Conservation (phyloP, 1,284 basidiomycete genomes). For the Hymenochaete sp. region DNA sequence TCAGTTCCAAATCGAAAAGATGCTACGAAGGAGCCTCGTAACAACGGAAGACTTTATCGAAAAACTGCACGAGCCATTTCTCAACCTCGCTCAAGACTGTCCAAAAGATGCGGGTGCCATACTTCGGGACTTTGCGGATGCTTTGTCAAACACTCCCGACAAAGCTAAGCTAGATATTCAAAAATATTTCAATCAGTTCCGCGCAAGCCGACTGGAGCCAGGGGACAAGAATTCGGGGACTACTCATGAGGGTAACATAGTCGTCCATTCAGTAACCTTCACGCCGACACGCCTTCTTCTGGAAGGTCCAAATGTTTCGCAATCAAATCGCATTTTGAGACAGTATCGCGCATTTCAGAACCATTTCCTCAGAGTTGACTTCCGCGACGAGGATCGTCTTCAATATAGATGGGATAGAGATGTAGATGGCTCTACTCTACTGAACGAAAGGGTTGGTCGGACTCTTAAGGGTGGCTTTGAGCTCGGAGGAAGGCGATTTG, state of each 20-base stretch:
- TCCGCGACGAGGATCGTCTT: conserved; percentile 67
- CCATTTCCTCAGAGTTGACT: conserved; percentile 68
- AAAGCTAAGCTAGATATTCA: conserved; percentile 23
- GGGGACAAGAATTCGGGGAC: conserved; percentile 16
- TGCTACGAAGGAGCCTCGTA: conserved; percentile 50
- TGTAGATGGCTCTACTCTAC: conserved; percentile 49
- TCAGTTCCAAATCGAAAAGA: conserved; percentile 61
- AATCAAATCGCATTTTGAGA: conserved; percentile 59
- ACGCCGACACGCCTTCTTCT: conserved; percentile 63
- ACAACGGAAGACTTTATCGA: conserved; percentile 45
- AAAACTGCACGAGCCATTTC: conserved; percentile 36
- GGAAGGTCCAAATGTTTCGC: conserved; percentile 62
- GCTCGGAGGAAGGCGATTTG: conserved; percentile 58
- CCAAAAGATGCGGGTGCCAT: conserved; percentile 33
- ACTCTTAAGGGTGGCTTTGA: conserved; percentile 58
- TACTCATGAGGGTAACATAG: conserved; percentile 33
- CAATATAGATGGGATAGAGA: conserved; percentile 58
- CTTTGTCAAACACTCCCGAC: conserved; percentile 4
- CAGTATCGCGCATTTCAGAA: conserved; percentile 49
- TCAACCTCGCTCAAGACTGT: conserved; percentile 30
- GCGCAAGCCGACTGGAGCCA: conserved; percentile 10
- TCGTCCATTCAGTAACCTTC: conserved; percentile 56
- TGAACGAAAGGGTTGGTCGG: conserved; percentile 52
- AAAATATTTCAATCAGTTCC: conserved; percentile 38
- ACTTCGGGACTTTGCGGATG: conserved; percentile 44